Percentiles rank a stretch among this genome's conserved stretches.
Evolutionary conservation across 2,329 filamentous ascomycete genomes (phyloP).

Genomic region (Zymoseptoria ardabiliae): DNA sequence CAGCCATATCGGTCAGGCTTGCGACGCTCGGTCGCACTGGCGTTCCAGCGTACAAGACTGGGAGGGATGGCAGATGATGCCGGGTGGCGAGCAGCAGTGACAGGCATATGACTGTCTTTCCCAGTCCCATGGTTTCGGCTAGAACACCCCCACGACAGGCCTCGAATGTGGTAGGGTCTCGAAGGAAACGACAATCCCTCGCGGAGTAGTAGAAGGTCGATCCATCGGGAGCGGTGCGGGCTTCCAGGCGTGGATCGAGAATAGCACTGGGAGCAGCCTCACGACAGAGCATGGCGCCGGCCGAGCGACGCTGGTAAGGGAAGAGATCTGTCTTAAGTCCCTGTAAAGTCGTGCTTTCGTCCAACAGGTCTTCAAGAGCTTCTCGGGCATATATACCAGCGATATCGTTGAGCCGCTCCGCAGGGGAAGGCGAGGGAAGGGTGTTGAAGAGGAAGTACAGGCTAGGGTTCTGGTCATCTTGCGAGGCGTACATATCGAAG

Average conservation of each 20-base stretch:
- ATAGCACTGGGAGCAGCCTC: slow-evolving; percentile 59
- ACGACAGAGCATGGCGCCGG: slow-evolving; percentile 75
- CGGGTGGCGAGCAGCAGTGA: slow-evolving; percentile 64
- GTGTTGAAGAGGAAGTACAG: slow-evolving; percentile 67
- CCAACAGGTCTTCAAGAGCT: slow-evolving; percentile 51
- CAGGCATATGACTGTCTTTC: slow-evolving; percentile 84
- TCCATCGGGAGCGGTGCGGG: slow-evolving; percentile 54
- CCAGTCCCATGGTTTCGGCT: slow-evolving; percentile 71
- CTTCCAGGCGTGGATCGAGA: slow-evolving; percentile 66
- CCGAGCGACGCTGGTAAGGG: slow-evolving; percentile 71
- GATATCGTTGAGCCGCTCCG: slow-evolving; percentile 36
- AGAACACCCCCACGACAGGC: slow-evolving; percentile 67
- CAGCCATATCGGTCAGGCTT: slow-evolving; percentile 34
- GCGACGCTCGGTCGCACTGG: slow-evolving; percentile 45
- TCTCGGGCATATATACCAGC: slow-evolving; percentile 45
- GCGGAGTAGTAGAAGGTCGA: slow-evolving; percentile 62
- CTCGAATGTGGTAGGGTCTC: slow-evolving; percentile 66
- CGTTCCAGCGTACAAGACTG: slow-evolving; percentile 49
- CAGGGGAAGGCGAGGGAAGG: slow-evolving; percentile 60
- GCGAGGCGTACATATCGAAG: slow-evolving; percentile 36
- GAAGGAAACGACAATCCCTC: slow-evolving; percentile 54
- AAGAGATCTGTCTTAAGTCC: slow-evolving; percentile 63
- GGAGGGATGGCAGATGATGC: slow-evolving; percentile 58
- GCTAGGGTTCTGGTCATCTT: slow-evolving; percentile 40
- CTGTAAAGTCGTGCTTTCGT: slow-evolving; percentile 38